Conservation (phyloP, 2,329 filamentous ascomycete species). For the Aureobasidium sp. region DNA sequence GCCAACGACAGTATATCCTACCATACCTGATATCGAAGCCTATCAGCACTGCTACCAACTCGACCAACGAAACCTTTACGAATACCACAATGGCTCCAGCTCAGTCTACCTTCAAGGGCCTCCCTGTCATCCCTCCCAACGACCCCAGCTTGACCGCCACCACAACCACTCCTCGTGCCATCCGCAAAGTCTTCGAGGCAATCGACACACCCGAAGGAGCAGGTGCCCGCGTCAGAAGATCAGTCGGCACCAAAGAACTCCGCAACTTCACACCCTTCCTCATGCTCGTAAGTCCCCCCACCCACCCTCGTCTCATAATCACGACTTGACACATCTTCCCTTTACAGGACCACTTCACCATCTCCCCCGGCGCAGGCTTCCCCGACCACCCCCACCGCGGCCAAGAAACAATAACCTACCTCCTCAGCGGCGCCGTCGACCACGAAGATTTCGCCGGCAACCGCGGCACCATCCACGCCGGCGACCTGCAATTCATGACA, state of each 20-base stretch:
- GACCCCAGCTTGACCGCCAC: conserved; percentile 41
- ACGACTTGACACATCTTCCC: neutral
- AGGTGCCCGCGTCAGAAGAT: conserved; percentile 78
- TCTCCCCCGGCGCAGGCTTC: conserved; percentile 75
- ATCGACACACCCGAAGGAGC: conserved; percentile 81
- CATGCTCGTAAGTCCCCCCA: conserved; percentile 1
- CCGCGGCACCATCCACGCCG: conserved; percentile 71
- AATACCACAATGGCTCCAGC: conserved; percentile 26
- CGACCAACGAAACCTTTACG: conserved; percentile 18
- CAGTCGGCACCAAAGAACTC: conserved; percentile 75
- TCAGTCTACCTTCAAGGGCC: conserved; percentile 36
- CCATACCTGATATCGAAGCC: neutral
- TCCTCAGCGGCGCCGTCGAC: conserved; percentile 77
- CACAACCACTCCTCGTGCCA: conserved; percentile 65
- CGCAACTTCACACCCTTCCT: conserved; percentile 80
- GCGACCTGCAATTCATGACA: conserved; percentile 98
- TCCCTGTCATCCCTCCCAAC: conserved; percentile 43
- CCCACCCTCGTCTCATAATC: neutral
- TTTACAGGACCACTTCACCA: conserved; percentile 66
- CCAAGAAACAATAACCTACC: conserved; percentile 85
- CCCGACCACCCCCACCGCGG: conserved; percentile 80
- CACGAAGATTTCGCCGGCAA: conserved; percentile 90
- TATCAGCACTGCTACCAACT: neutral
- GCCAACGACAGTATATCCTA: conserved; percentile 28
- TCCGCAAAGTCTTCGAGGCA: conserved; percentile 77